Evolutionary conservation across 1,284 basidiomycete species (phyloP).

Genomic region (Butyriboletus appendiculatus): DNA sequence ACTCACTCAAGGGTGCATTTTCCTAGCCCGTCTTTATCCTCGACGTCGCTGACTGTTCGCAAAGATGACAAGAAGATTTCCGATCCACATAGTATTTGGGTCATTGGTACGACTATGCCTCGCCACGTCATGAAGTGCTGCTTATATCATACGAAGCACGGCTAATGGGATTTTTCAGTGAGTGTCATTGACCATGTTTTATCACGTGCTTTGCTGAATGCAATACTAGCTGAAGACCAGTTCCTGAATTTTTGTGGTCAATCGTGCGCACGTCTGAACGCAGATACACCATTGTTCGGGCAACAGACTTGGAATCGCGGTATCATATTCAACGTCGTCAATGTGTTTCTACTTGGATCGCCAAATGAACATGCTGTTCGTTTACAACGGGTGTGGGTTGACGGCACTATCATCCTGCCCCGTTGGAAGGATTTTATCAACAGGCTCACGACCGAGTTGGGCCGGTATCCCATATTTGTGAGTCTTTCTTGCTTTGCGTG

Average conservation of each 20-base stretch:
- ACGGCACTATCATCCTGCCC: conserved; percentile 24
- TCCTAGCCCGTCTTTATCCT: not conserved
- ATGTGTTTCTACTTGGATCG: conserved; percentile 16
- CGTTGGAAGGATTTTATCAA: conserved; percentile 38
- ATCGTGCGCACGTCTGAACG: conserved; percentile 15
- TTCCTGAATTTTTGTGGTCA: conserved; percentile 20
- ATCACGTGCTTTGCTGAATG: not conserved
- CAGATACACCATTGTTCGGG: conserved; percentile 9
- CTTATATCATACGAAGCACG: conserved; percentile 14
- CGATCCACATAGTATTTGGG: conserved; percentile 16
- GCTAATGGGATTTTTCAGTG: conserved; percentile 19
- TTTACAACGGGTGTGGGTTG: conserved; percentile 24
- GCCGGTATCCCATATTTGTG: conserved; percentile 51
- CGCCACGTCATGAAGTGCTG: not conserved
- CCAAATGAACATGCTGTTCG: conserved; percentile 14
- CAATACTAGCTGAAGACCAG: conserved; percentile 13
- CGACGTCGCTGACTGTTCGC: not conserved
- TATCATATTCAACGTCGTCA: conserved; percentile 1
- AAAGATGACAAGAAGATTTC: conserved; percentile 8
- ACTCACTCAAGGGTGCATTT: conserved; percentile 16
- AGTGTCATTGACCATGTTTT: not conserved
- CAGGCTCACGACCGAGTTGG: conserved; percentile 50
- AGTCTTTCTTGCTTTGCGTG: conserved; percentile 13
- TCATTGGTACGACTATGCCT: conserved; percentile 14
- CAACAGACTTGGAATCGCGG: conserved; percentile 12